Conservation (phyloP, 73 alveolate genomes). For the Tetrahymena borealis region DNA sequence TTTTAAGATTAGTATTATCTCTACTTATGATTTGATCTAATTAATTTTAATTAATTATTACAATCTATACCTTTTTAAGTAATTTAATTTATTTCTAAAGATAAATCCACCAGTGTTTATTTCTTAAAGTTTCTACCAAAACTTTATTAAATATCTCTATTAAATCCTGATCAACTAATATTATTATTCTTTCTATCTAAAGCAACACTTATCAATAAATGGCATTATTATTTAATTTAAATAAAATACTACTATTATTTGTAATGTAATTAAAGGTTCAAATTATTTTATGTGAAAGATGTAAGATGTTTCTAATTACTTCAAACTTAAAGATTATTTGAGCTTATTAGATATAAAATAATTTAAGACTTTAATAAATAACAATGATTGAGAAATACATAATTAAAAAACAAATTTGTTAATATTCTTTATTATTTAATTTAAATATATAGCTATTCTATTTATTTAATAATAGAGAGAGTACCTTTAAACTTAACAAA, state of each 20-base stretch:
- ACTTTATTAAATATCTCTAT: not conserved
- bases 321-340: too few species aligned
- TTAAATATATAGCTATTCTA: too few species aligned
- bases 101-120: too few species aligned
- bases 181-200: not conserved
- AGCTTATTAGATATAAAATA: too few species aligned
- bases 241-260: too few species aligned
- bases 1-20: not conserved
- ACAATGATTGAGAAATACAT: too few species aligned
- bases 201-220: not conserved
- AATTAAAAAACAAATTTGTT: too few species aligned
- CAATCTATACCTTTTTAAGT: not conserved
- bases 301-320: too few species aligned
- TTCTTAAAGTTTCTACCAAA: not conserved
- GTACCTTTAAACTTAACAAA: not conserved
- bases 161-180: not conserved
- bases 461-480: not conserved
- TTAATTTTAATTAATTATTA: not conserved
- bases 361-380: too few species aligned
- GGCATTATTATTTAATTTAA: not conserved
- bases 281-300: too few species aligned
- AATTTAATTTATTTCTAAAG: not conserved
- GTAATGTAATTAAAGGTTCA: too few species aligned
- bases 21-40: not conserved
- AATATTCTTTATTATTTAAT: too few species aligned